A percentile compares a stretch with the other conserved stretches of the same genome.
phyloP scores from a whole-genome alignment of 306 rosid species.

The Vicia sativa region DNA sequence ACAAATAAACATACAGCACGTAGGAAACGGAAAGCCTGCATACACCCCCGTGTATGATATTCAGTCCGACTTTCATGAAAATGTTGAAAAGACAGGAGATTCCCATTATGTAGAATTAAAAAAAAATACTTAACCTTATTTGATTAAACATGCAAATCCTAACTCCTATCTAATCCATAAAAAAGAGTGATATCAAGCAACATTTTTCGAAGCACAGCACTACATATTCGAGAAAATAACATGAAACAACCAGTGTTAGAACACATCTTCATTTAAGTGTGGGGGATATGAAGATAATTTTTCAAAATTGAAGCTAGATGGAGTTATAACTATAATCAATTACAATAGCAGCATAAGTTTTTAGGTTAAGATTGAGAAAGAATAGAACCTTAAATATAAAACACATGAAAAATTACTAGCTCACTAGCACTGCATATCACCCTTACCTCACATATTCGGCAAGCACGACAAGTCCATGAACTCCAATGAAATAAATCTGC shows the following conservation, averaged over 20 bases:
- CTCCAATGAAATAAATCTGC: constrained; percentile 57
- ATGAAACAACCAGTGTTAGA: neutral
- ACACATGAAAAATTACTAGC: constrained; percentile 4
- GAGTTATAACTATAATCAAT: neutral
- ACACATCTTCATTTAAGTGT: neutral
- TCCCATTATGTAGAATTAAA: no score
- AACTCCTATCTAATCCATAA: no score
- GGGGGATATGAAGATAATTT: neutral
- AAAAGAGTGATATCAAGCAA: neutral
- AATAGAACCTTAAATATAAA: neutral
- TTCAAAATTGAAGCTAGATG: neutral
- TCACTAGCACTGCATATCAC: neutral
- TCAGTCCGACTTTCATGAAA: neutral
- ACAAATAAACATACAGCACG: constrained; percentile 5
- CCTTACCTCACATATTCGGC: constrained; percentile 54
- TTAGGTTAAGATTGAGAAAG: neutral
- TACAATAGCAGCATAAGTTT: neutral
- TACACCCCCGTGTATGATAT: constrained; percentile 2
- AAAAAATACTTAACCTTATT: no score
- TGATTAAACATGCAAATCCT: no score
- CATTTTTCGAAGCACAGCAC: neutral
- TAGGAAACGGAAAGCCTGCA: constrained; percentile 15
- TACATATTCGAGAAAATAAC: neutral
- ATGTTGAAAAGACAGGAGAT: neutral
- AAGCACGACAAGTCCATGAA: constrained; percentile 53